Evolutionary conservation across 768 basidiomycete species (phyloP), one percentile per base, ranked within the genome.

Genomic region (Rhizopogon salebrosus): DNA sequence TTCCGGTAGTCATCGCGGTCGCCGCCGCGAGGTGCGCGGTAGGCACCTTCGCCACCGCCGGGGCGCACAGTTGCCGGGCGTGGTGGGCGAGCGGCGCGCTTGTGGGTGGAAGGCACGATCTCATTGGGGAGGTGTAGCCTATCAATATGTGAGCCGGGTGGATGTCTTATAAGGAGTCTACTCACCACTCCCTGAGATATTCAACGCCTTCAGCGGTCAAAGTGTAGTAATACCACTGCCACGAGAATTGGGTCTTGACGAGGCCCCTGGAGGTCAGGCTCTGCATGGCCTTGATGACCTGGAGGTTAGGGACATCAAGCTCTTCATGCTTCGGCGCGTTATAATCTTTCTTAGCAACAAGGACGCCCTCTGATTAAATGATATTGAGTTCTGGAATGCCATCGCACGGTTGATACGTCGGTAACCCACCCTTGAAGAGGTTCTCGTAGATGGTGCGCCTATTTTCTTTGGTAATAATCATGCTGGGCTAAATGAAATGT

Each of bases 271-370:
- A 84, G 59, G 79, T 85, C 60, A 85, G 71, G 71, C 82, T 84
- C 62, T 84, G 83, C 66, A 84, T 73, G 46, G 82, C 82, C 73
- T 85, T 85, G 73, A 85, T 84, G 56, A 84, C 84, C 59, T 85
- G 73, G 49, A 85, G 80, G 62, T 85, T 85, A 50, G 83, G 82
- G 43, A 84, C 82, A 48, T 84, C 82, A 55, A 85, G 78, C 54
- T 98, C 94, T 69, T 95, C 92, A 69, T 99, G 97, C 72, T 95
- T 93, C 48, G 94, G 89, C 48, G 90, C 91, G 70, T 98, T 98
- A 80, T 80, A 98, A 75, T 99, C 95, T 79, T 99, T 99, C 81
- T 97, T 95, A 66, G 97, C 97, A 72, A 98, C 97, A 63, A 98
- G 78, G 57, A 98, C 95, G 67, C 95, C 95, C 88, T 99, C 95